These are phyloP conservation scores for Geranium rotundifolium DNA, from an alignment of 345 rosid genomes.

Conservation along the genomic window DNA sequence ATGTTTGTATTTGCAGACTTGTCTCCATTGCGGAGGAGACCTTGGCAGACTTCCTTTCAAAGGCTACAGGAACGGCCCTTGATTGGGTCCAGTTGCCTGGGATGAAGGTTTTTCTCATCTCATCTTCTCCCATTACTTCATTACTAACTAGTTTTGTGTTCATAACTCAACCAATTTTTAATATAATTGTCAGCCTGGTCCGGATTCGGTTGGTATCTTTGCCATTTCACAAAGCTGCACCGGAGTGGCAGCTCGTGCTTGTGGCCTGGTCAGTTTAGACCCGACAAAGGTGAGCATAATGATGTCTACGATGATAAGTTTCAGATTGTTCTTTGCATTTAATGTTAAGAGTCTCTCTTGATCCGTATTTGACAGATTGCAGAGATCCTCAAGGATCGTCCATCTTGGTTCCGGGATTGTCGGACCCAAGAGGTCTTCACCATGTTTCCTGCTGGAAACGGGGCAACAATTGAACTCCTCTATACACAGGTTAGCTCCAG, in stretches of 20 bases:
- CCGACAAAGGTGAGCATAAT: constrained; percentile 58
- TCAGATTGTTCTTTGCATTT: neutral
- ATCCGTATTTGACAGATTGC: constrained; percentile 44
- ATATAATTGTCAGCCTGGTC: constrained; percentile 78
- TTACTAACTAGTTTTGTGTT: neutral
- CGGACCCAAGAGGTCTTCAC: constrained; percentile 97
- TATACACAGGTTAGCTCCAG: constrained; percentile 62
- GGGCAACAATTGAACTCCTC: constrained; percentile 87
- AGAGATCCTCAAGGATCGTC: constrained; percentile 98
- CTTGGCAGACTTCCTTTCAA: constrained; percentile 99
- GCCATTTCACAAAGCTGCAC: constrained; percentile 98
- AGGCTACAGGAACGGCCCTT: constrained; percentile 99
- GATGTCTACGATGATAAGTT: neutral
- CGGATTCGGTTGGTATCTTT: constrained; percentile 99
- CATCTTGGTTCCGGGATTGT: constrained; percentile 97
- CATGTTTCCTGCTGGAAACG: constrained; percentile 89
- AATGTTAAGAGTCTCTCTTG: neutral
- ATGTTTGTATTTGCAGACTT: constrained; percentile 37
- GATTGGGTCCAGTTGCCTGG: constrained; percentile 99
- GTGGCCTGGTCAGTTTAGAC: constrained; percentile 97
- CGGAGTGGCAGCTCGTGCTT: constrained; percentile 99
- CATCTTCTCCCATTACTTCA: no score
- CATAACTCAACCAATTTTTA: neutral
- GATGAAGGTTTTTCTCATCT: constrained; percentile 66
- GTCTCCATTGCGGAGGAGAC: constrained; percentile 99